Evolutionary conservation across 208 protist genomes (phyloP), one percentile per base, ranked within the genome.

Genomic region (Angomonas ambiguus): DNA sequence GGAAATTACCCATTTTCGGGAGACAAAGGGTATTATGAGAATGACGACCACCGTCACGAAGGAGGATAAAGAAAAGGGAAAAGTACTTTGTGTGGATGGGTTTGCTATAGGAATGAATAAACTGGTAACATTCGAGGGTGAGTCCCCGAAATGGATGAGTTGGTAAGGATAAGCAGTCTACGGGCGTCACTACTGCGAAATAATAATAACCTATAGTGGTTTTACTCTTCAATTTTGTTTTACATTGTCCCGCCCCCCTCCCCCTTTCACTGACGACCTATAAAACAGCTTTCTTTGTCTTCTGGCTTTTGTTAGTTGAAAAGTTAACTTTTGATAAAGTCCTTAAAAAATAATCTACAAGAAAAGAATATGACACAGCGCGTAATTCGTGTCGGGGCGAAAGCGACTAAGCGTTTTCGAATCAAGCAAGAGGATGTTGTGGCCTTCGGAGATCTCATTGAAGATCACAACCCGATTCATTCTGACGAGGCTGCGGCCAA

Each of bases 381-480:
- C 28, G 70, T 84, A 13, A 82, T 93, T 74, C 74, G 68, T 22
- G 81, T 93, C 53, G 87, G 87, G 27, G 67, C 78, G 10, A 73
- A 60, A 11, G 72, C 64, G 32, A 82, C 69, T 51, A 72, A 68
- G 28, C 69, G 33, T 6, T 68, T 77, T n/a, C 70, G 72, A 55
- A 86, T 94, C 59, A 77, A 57, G 13, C 51, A 72, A 16, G 85
- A 85, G 32, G 87, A 85, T 64, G 86, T 92, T 30, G 82, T 74
- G 10, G 51, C 70, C 2, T 95, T 92, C 75, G 88, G 82, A 6
- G 71, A 80, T 35, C 67, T 95, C 25, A 80, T 91, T 32, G 82
- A 80, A 20, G 88, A 95, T 55, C 72, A 80, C 73, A 95, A 95
- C 67, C 85, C 86, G 25, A 91, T 95, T 51, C 88, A 95, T 67